A percentile compares a stretch with the other conserved stretches of the same genome.
phyloP scores from a whole-genome alignment of 2,329 filamentous ascomycete genomes.

The Beauveria rudraprayagi region DNA sequence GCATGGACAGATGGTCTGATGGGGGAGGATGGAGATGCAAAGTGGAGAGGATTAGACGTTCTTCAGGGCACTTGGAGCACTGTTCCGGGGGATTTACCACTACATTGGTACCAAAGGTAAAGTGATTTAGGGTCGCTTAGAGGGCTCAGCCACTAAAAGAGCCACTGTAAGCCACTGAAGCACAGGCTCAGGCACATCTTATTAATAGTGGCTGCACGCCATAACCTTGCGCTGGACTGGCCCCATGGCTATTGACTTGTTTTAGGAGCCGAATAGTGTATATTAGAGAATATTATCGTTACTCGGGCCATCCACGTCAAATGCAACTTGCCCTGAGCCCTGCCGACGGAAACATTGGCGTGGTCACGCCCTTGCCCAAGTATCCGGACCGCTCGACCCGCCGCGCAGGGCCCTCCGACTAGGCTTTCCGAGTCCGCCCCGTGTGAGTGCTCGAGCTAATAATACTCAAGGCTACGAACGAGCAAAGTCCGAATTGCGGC shows the following conservation, averaged over 20 bases:
- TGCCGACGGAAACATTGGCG: neutral
- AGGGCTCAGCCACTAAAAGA: neutral
- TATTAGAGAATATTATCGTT: too few relatives aligned
- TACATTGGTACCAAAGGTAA: neutral
- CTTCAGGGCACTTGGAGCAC: neutral
- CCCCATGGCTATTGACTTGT: neutral
- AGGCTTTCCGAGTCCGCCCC: neutral
- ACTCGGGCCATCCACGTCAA: neutral
- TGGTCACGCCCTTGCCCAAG: neutral
- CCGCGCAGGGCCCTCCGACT: neutral
- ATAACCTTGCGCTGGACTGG: neutral
- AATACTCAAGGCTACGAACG: too few relatives aligned
- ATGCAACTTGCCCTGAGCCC: neutral
- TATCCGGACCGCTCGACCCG: neutral
- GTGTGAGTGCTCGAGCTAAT: too few relatives aligned
- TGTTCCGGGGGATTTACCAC: neutral
- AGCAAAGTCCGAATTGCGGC: neutral
- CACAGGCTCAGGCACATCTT: neutral
- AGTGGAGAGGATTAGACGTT: neutral
- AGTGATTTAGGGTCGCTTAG: neutral
- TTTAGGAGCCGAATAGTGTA: neutral
- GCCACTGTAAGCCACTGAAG: neutral
- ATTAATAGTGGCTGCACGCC: neutral
- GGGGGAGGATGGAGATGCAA: neutral
- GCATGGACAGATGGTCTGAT: constrained; percentile 6